Conservation (phyloP, 2,329 filamentous ascomycete species). For the Colletotrichum phormii region DNA sequence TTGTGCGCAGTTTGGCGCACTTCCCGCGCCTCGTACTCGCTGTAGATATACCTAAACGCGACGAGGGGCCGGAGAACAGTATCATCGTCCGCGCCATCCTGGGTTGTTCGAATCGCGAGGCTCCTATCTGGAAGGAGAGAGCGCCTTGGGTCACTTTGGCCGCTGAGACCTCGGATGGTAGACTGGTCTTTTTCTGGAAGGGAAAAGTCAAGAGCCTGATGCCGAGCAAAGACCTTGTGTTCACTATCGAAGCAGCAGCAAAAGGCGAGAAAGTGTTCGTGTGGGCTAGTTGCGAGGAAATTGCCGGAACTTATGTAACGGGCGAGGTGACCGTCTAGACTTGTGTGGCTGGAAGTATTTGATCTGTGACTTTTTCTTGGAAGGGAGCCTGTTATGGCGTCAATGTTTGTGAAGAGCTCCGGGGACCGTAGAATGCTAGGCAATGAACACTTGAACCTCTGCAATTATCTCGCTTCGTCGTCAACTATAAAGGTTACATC, state of each 20-base stretch:
- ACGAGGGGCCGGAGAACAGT: constrained; percentile 7
- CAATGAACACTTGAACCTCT: no score
- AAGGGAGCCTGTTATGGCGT: neutral
- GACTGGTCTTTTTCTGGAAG: constrained; percentile 75
- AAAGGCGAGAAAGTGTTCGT: constrained; percentile 68
- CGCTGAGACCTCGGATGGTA: constrained; percentile 76
- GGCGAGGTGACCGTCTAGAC: constrained; percentile 9
- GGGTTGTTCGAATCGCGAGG: constrained; percentile 75
- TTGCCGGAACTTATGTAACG: constrained; percentile 70
- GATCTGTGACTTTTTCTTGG: neutral
- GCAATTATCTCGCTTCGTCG: neutral
- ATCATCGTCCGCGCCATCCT: constrained; percentile 75
- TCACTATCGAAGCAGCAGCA: constrained; percentile 66
- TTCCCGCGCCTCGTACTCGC: constrained; percentile 73
- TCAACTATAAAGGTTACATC: neutral
- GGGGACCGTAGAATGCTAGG: neutral
- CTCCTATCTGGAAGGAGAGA: constrained; percentile 72
- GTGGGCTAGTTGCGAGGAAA: constrained; percentile 86
- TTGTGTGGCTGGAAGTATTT: neutral
- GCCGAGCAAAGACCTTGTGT: constrained; percentile 68
- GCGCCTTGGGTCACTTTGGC: constrained; percentile 79
- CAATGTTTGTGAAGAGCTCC: neutral
- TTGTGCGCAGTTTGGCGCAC: constrained; percentile 71
- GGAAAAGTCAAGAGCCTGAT: constrained; percentile 73
- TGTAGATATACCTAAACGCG: constrained; percentile 49